phyloP scores from a whole-genome alignment of 495 filamentous ascomycete genomes.

The Pyronema omphalodes region DNA sequence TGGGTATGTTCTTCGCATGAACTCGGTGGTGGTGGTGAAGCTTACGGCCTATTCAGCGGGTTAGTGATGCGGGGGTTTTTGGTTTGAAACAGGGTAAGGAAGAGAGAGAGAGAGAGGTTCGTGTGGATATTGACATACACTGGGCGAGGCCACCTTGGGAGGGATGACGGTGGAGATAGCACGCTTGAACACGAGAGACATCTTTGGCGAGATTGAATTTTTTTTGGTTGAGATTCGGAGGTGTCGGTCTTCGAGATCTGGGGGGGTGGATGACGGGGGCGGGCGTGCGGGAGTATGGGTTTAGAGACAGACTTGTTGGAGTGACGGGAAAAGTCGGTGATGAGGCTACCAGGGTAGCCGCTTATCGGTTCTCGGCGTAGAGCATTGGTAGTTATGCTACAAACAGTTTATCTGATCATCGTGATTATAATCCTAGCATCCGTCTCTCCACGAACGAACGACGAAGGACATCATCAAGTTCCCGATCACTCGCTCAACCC shows the following conservation, averaged over 20 bases:
- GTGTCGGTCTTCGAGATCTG: conserved; percentile 10
- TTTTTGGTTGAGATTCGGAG: not conserved
- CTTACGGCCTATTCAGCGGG: not conserved
- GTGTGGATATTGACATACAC: conserved; percentile 41
- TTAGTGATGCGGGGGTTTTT: not conserved
- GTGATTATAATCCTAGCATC: too few relatives aligned
- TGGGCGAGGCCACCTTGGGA: conserved; percentile 93
- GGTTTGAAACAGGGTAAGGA: not conserved
- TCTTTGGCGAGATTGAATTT: conserved; percentile 35
- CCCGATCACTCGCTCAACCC: too few relatives aligned
- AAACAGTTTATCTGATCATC: too few relatives aligned
- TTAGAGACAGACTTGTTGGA: conserved; percentile 25
- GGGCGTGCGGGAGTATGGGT: conserved; percentile 12
- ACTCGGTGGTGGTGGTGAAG: not conserved
- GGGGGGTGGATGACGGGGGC: conserved; percentile 16
- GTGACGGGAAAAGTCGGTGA: conserved; percentile 33
- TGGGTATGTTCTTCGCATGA: not conserved
- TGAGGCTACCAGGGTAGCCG: conserved; percentile 5
- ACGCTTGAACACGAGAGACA: conserved; percentile 78
- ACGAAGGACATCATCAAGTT: too few relatives aligned
- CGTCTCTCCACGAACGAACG: too few relatives aligned
- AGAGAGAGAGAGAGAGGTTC: not conserved
- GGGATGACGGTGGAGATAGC: conserved; percentile 95
- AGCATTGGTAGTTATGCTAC: too few relatives aligned
- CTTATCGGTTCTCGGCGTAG: not conserved